A percentile compares a stretch with the other conserved stretches of the same genome.
These are phyloP conservation scores for Pythium catenulatum DNA, from an alignment of 352 stramenopile species.

Conservation along the genomic window DNA sequence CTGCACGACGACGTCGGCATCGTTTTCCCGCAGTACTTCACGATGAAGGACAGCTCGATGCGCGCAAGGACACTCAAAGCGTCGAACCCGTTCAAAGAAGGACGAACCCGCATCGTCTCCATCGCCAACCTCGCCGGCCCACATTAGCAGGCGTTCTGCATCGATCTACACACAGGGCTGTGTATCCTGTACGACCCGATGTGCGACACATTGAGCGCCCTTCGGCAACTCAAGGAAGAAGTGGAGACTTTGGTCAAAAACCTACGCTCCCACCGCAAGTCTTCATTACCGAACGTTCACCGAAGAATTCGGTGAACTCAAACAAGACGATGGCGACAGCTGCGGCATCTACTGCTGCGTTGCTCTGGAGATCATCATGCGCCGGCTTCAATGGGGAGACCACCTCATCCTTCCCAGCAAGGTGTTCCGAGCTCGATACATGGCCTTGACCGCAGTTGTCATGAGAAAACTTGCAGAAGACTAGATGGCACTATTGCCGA, in stretches of 20 bases:
- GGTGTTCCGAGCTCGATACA: neutral
- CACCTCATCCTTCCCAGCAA: neutral
- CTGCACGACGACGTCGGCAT: neutral
- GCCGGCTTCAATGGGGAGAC: neutral
- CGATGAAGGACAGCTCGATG: neutral
- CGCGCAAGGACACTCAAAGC: neutral
- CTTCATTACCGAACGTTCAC: neutral
- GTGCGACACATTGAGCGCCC: neutral
- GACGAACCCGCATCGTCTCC: neutral
- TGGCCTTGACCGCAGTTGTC: neutral
- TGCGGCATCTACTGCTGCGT: neutral
- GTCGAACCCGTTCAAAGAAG: neutral
- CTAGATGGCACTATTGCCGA: no score
- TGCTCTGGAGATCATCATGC: neutral
- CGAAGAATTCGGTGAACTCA: no score
- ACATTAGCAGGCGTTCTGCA: neutral
- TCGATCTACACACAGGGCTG: neutral
- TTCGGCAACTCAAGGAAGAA: neutral
- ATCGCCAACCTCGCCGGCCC: neutral
- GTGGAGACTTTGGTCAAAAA: neutral
- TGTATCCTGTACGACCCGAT: neutral
- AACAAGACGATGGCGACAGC: neutral
- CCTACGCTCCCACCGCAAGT: neutral
- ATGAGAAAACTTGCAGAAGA: no score
- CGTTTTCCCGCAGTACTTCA: neutral